A percentile compares a stretch with the other conserved stretches of the same genome.
Conservation (phyloP, 1,284 basidiomycete species). For the Phellinidium pouzarii region DNA sequence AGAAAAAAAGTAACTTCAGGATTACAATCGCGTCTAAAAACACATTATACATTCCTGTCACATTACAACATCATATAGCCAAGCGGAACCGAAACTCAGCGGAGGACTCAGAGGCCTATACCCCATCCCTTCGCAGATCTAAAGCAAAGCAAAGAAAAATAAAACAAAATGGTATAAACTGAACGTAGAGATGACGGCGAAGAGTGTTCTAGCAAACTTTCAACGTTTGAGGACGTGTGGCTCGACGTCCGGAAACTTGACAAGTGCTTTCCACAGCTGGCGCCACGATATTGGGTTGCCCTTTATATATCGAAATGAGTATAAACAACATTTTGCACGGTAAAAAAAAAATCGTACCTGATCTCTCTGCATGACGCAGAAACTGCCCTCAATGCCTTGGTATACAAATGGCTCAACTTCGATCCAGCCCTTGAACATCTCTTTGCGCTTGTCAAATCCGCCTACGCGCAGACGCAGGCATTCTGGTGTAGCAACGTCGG, state of each 20-base stretch:
- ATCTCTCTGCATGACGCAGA: conserved; percentile 61
- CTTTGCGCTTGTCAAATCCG: conserved; percentile 53
- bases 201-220: no score
- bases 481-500: conserved; percentile 21
- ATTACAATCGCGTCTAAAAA: no score
- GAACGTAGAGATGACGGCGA: no score
- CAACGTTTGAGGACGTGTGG: conserved; percentile 46
- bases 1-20: no score
- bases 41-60: no score
- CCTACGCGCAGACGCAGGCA: conserved; percentile 49
- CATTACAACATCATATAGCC: no score
- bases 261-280: conserved; percentile 59
- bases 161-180: no score
- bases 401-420: conserved; percentile 52
- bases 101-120: no score
- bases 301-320: conserved; percentile 29
- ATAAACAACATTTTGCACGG: conserved; percentile 1
- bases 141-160: no score
- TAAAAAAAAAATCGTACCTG: conserved; percentile 34
- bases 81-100: no score
- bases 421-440: conserved; percentile 64
- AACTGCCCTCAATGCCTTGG: conserved; percentile 43
- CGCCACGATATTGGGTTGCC: conserved; percentile 73
- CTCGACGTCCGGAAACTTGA: conserved; percentile 41
- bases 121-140: no score